A percentile compares a stretch with the other conserved stretches of the same genome.
These are phyloP conservation scores for Fraxinus xanthoxyloides DNA, from an alignment of 305 asterid genomes.

Conservation along the genomic window DNA sequence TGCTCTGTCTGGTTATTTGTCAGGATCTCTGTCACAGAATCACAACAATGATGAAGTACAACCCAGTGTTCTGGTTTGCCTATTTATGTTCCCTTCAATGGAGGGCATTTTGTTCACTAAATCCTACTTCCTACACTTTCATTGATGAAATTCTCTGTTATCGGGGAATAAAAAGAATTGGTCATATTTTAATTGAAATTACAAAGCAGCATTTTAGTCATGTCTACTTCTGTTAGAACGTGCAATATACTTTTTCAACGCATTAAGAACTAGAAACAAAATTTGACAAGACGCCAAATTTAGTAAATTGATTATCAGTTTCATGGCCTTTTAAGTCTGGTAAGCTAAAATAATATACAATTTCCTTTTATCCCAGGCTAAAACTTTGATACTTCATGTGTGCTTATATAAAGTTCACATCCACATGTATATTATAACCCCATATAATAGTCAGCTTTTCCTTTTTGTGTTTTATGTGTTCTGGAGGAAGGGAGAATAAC, in stretches of 20 bases:
- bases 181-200: neutral
- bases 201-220: neutral
- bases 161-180: neutral
- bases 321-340: neutral
- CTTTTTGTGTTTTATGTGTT: neutral
- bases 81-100: neutral
- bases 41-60: neutral
- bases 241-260: neutral
- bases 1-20: neutral
- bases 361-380: neutral
- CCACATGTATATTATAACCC: neutral
- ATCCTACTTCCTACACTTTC: neutral
- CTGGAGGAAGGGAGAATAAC: neutral
- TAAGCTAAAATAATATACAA: neutral
- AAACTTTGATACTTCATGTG: neutral
- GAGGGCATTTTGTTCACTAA: neutral
- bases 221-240: neutral
- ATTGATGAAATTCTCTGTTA: neutral
- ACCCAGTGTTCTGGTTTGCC: neutral
- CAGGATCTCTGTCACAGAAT: neutral
- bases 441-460: neutral
- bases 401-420: neutral
- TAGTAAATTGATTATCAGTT: neutral
- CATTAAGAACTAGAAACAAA: neutral
- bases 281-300: neutral